These are phyloP conservation scores for Trichothecium roseum DNA, from an alignment of 2,329 filamentous ascomycete genomes.

Conservation along the genomic window DNA sequence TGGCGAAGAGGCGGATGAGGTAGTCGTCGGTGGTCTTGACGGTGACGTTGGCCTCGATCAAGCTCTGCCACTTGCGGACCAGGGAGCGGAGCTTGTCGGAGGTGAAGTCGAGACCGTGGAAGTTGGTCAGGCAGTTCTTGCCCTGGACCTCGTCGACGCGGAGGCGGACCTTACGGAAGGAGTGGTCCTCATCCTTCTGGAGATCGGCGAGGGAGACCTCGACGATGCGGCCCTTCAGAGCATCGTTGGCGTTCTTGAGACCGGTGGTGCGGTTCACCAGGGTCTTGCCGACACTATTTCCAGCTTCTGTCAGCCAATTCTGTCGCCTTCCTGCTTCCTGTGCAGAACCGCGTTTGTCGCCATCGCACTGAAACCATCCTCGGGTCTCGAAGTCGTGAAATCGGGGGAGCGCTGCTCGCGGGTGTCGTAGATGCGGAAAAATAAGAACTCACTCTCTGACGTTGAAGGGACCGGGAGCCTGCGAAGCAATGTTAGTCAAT, in stretches of 20 bases:
- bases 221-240: conserved; percentile 96
- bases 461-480: conserved; percentile 93
- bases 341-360: no score
- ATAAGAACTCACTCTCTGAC: conserved; percentile 92
- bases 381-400: not conserved
- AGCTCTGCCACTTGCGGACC: conserved; percentile 98
- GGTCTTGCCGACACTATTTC: conserved; percentile 92
- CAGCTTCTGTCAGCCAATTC: conserved; percentile 2
- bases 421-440: no score
- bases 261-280: conserved; percentile 98
- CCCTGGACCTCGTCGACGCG: conserved; percentile 97
- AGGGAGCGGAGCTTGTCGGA: conserved; percentile 99
- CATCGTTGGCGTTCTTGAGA: conserved; percentile 99
- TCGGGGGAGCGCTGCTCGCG: not conserved
- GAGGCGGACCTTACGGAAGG: conserved; percentile 99
- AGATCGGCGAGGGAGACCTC: conserved; percentile 98
- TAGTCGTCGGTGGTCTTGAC: conserved; percentile 99
- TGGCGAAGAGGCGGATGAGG: conserved; percentile 96
- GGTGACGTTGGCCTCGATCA: conserved; percentile 99
- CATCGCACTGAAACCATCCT: conserved; percentile 4
- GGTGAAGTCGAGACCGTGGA: conserved; percentile 99
- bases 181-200: conserved; percentile 99
- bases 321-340: no score
- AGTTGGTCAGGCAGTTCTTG: conserved; percentile 99
- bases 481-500: conserved; percentile 10